phyloP scores from a whole-genome alignment of 108 stramenopile genomes.

The Poteriospumella lacustris region DNA sequence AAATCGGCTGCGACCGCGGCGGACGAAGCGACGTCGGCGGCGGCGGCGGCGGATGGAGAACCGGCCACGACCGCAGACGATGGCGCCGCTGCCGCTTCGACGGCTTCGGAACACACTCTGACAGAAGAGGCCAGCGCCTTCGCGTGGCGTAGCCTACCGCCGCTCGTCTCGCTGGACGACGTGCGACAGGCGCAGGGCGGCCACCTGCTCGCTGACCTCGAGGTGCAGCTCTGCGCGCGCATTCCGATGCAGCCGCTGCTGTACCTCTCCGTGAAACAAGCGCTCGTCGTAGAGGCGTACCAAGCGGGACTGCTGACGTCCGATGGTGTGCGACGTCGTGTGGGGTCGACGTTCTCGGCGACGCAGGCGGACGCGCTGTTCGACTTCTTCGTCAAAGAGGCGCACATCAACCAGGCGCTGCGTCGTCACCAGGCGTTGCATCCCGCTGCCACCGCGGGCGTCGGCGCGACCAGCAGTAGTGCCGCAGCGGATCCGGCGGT shows the following conservation, averaged over 20 bases:
- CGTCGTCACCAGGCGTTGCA: no score
- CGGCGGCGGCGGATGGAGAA: background rate
- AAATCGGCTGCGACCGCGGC: background rate
- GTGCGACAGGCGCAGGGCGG: background rate
- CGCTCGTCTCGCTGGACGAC: background rate
- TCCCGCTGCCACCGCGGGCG: no score
- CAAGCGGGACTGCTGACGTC: background rate
- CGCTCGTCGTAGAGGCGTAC: constrained; percentile 14
- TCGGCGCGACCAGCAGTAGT: no score
- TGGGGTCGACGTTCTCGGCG: background rate
- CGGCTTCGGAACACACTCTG: no score
- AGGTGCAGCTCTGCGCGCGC: background rate
- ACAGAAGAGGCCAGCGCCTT: background rate
- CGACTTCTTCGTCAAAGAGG: constrained; percentile 23
- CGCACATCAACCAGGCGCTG: background rate
- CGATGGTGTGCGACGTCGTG: background rate
- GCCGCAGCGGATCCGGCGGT: no score
- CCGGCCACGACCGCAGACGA: background rate
- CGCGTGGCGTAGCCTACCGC: background rate
- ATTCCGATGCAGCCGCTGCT: background rate
- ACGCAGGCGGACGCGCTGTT: background rate
- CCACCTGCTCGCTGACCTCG: background rate
- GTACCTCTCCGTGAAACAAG: constrained; percentile 6
- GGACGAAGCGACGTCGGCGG: background rate
- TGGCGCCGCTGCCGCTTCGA: background rate